Percentiles rank a stretch among this genome's conserved stretches.
Conservation (phyloP, 2,329 filamentous ascomycete genomes). For the Microdochium nivale region DNA sequence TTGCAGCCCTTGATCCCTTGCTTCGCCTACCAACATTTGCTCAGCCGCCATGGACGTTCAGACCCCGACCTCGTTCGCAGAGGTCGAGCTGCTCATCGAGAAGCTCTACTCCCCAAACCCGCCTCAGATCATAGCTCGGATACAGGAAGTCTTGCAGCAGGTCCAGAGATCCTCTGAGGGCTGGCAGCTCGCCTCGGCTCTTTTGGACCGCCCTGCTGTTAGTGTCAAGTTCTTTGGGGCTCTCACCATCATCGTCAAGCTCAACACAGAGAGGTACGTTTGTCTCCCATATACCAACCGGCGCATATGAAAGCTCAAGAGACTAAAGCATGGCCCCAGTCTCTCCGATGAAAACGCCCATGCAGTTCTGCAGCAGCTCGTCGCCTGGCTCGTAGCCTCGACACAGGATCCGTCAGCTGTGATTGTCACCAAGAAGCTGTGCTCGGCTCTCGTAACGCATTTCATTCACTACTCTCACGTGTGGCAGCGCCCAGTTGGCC, state of each 20-base stretch:
- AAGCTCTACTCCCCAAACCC: conserved; percentile 29
- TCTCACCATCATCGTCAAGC: conserved; percentile 85
- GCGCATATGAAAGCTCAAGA: too few relatives aligned
- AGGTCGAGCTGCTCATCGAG: conserved; percentile 1
- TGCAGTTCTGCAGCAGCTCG: conserved; percentile 50
- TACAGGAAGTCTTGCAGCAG: conserved; percentile 67
- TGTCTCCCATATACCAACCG: not conserved
- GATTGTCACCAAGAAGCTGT: conserved; percentile 65
- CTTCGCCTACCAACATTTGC: not conserved
- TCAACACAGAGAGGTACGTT: conserved; percentile 76
- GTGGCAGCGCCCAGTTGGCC: conserved; percentile 58
- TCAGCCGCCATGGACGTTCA: not conserved
- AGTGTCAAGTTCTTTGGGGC: conserved; percentile 89
- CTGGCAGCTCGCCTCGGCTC: conserved; percentile 75
- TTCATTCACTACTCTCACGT: conserved; percentile 61
- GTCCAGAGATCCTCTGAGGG: conserved; percentile 74
- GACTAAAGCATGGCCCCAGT: conserved; percentile 12
- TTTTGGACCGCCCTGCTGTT: conserved; percentile 60
- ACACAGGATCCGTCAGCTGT: conserved; percentile 41
- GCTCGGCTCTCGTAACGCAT: conserved; percentile 67
- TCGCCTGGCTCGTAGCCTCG: conserved; percentile 53
- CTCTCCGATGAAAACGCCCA: conserved; percentile 49
- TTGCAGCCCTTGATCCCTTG: not conserved
- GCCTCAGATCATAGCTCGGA: conserved; percentile 36
- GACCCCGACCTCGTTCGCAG: not conserved